phyloP scores from a whole-genome alignment of 2,329 filamentous ascomycete genomes.

The Ophiostoma ips region DNA sequence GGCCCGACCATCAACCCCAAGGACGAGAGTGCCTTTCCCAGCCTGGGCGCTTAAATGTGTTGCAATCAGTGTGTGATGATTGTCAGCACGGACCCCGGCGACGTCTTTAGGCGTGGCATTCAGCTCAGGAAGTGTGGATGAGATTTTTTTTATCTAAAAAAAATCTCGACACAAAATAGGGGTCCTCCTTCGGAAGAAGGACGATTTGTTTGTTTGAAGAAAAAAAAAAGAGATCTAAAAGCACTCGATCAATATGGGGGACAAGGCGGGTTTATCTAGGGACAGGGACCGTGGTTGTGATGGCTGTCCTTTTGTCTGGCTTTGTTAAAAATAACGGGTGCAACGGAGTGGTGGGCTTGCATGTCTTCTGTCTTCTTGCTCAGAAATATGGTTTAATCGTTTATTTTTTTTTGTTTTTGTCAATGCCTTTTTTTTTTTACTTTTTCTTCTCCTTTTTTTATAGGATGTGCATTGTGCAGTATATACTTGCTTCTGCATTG shows the following conservation, averaged over 20 bases:
- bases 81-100: conserved; percentile 3
- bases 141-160: no score
- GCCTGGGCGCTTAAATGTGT: conserved; percentile 32
- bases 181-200: conserved; percentile 2
- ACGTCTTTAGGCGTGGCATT: neutral
- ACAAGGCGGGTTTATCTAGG: neutral
- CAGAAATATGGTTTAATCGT: neutral
- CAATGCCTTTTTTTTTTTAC: neutral
- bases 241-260: neutral
- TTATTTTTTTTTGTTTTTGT: neutral
- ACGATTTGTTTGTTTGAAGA: neutral
- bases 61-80: conserved; percentile 2
- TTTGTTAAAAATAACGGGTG: neutral
- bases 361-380: neutral
- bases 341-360: neutral
- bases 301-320: neutral
- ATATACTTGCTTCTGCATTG: conserved; percentile 1
- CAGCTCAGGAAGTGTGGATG: no score
- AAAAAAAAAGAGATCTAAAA: neutral
- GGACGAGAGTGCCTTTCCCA: conserved; percentile 47
- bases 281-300: neutral
- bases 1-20: conserved; percentile 39
- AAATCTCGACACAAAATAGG: neutral
- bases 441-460: neutral
- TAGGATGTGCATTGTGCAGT: conserved; percentile 1